phyloP scores from a whole-genome alignment of 2,329 filamentous ascomycete genomes.

The Aureobasidium sp. region DNA sequence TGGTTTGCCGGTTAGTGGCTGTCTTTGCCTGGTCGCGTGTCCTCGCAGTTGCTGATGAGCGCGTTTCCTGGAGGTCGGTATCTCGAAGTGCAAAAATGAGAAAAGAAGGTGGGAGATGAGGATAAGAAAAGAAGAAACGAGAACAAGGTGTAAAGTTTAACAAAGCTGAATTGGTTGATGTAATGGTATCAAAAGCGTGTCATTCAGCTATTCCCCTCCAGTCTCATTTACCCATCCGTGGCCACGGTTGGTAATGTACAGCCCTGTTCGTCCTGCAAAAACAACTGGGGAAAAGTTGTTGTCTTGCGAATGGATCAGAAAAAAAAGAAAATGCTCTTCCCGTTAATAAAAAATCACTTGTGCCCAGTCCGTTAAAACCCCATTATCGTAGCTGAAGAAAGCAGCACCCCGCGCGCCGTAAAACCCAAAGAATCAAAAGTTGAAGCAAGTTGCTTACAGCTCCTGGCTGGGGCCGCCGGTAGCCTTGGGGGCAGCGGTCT shows the following conservation, averaged over 20 bases:
- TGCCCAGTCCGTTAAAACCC: slow-evolving; percentile 19
- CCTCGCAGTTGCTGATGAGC: background rate
- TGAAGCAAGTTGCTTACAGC: slow-evolving; percentile 56
- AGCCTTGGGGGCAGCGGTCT: slow-evolving; percentile 57
- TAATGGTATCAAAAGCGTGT: slow-evolving; percentile 18
- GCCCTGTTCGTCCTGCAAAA: slow-evolving; percentile 34
- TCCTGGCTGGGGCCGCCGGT: slow-evolving; percentile 88
- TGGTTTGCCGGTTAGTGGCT: background rate
- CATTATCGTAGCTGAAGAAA: slow-evolving; percentile 19
- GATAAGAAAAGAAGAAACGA: background rate
- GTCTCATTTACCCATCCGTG: slow-evolving; percentile 33
- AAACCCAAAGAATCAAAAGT: slow-evolving; percentile 19
- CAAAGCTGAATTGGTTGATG: slow-evolving; percentile 13
- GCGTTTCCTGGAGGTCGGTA: background rate
- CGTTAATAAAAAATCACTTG: slow-evolving; percentile 13
- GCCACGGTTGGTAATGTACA: slow-evolving; percentile 67
- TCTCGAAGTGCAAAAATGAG: background rate
- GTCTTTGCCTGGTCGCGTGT: background rate
- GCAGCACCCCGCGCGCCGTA: slow-evolving; percentile 18
- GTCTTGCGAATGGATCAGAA: background rate
- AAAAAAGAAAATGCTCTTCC: slow-evolving; percentile 17
- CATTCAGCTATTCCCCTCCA: slow-evolving; percentile 14
- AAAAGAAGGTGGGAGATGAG: background rate
- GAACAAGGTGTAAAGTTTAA: background rate
- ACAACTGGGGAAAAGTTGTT: background rate